Evolutionary conservation across 495 filamentous ascomycete genomes (phyloP).

Genomic region (Penicillium tannophilum): DNA sequence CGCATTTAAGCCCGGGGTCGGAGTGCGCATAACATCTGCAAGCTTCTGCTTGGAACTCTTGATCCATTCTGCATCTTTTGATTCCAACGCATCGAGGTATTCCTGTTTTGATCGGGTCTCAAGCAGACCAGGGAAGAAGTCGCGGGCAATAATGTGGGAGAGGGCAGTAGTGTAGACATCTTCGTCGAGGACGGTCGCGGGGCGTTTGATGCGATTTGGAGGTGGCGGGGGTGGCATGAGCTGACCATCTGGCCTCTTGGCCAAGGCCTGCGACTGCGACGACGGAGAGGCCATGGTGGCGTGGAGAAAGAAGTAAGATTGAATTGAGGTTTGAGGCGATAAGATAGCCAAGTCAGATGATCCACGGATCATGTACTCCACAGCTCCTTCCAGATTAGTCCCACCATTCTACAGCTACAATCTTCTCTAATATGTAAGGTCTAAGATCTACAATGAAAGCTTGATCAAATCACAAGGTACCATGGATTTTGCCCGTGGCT

Average conservation of each 20-base stretch:
- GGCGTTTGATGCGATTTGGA: slow-evolving; percentile 89
- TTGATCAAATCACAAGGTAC: not conserved
- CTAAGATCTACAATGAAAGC: not conserved
- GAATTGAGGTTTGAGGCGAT: slow-evolving; percentile 8
- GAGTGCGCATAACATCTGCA: slow-evolving; percentile 75
- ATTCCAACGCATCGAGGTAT: slow-evolving; percentile 87
- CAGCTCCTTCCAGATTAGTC: not conserved
- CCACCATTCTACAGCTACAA: not conserved
- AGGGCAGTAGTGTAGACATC: slow-evolving; percentile 89
- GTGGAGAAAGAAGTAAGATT: not conserved
- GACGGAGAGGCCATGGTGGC: slow-evolving; percentile 9
- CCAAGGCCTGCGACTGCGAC: slow-evolving; percentile 34
- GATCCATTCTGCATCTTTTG: slow-evolving; percentile 83
- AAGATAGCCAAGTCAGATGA: slow-evolving; percentile 14
- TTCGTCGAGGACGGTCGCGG: slow-evolving; percentile 87
- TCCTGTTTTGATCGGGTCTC: slow-evolving; percentile 87
- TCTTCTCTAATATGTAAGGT: not conserved
- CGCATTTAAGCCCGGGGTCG: slow-evolving; percentile 53
- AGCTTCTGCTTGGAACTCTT: slow-evolving; percentile 72
- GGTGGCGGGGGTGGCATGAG: slow-evolving; percentile 92
- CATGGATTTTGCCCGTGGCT: slow-evolving; percentile 10
- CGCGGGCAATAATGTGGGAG: slow-evolving; percentile 92
- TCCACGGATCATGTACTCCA: slow-evolving; percentile 1
- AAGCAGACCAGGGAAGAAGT: slow-evolving; percentile 92
- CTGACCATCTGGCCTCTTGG: slow-evolving; percentile 58